Evolutionary conservation across 164 flowering plant genomes (phyloP).

Genomic region (Brasenia schreberi): DNA sequence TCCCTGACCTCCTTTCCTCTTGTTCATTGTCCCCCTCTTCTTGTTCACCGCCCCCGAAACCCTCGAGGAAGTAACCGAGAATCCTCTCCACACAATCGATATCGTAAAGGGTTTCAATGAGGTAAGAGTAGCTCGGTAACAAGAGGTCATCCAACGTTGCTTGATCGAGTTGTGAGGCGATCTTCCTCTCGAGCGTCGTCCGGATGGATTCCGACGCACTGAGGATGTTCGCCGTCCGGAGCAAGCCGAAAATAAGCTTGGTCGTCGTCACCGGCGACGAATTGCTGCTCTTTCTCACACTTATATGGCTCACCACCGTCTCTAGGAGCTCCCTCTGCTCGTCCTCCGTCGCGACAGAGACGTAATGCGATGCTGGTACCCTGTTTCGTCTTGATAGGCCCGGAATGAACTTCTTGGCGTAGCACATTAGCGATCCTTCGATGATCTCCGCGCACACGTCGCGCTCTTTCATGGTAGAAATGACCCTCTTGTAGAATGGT

Average conservation of each 20-base stretch:
- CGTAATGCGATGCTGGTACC: slow-evolving; percentile 16
- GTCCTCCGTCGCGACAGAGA: slow-evolving; percentile 28
- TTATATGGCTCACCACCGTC: slow-evolving; percentile 40
- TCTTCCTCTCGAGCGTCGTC: slow-evolving; percentile 47
- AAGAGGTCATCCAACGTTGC: slow-evolving; percentile 73
- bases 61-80: slow-evolving; percentile 34
- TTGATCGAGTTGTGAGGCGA: slow-evolving; percentile 51
- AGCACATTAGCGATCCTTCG: slow-evolving; percentile 48
- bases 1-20: slow-evolving; percentile 3
- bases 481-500: slow-evolving; percentile 39
- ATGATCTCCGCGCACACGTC: slow-evolving; percentile 40
- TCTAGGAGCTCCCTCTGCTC: slow-evolving; percentile 65
- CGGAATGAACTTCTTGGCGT: slow-evolving; percentile 57
- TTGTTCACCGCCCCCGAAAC: slow-evolving; percentile 9
- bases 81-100: slow-evolving; percentile 74
- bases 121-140: slow-evolving; percentile 73
- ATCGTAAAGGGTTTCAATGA: slow-evolving; percentile 73
- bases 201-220: slow-evolving; percentile 39
- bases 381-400: slow-evolving; percentile 45
- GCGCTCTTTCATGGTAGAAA: slow-evolving; percentile 35
- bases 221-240: slow-evolving; percentile 61
- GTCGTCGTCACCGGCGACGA: slow-evolving; percentile 24
- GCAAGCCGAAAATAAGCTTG: slow-evolving; percentile 48
- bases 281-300: slow-evolving; percentile 15
- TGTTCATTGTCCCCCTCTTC: slow-evolving; percentile 10